Evolutionary conservation across 805 yeast species (phyloP), one percentile per base, ranked within the genome.

Genomic region (Nakazawaea sp.): DNA sequence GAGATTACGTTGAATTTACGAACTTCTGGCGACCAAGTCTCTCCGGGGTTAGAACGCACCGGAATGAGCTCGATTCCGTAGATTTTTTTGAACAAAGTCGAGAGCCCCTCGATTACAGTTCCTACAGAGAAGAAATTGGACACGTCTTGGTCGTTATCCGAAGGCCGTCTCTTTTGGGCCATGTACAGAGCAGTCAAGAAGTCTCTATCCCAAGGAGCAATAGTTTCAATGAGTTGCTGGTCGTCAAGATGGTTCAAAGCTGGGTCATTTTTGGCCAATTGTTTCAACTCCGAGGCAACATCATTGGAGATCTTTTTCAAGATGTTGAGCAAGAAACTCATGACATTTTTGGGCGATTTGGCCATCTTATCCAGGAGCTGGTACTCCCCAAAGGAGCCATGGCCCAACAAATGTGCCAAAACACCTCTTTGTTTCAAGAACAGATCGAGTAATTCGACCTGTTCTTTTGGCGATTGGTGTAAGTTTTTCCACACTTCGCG

Each of bases 151-250:
- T 48, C 54, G 32, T 57, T 58, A 18, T 61, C 51, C 16, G 65
- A 57, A 6, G 40, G 16, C 5, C 40, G 32, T 45, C 63, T 51
- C 40, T 59, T 59, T 13, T 55, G 50, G 25, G 63, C 47, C 35
- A 53, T 36, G 33, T 51, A 48, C 13, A 46, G 27, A 0, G 60
- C 46, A 2, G 55, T 45, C 18, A 72, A 45, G 42, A 72, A 89
- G 45, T 88, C 95, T 43, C 95, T 70, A 56, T 92, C 97, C 97
- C 97, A 92, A 1, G 96, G 96, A 42, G 76, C 72, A 23, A 88
- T 67, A 10, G 57, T 55, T 7, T 58, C 58, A 4, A 72, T 53
- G 2, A 76, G 58, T 17, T 69, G 68, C 13, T 59, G 61, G 40
- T 61, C 66, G 21, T 57, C 45, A 9, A 51, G 45, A 44, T 40